phyloP scores from a whole-genome alignment of 169 alveolate genomes.

The Babesia ovata region DNA sequence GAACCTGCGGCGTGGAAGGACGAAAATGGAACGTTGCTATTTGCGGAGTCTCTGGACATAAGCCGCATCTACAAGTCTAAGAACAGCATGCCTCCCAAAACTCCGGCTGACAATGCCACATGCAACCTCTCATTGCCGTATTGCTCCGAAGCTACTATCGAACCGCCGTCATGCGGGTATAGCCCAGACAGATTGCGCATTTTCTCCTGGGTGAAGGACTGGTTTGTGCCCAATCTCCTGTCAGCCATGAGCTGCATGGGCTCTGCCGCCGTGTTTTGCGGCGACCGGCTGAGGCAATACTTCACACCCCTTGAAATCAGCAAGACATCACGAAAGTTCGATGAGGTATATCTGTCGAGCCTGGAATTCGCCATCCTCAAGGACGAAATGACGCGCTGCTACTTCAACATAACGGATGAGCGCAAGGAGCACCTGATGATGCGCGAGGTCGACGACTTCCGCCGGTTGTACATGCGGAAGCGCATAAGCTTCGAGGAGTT shows the following conservation, averaged over 20 bases:
- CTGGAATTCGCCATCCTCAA: constrained; percentile 38
- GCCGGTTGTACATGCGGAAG: constrained; percentile 17
- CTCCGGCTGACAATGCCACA: background rate
- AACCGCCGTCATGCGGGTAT: background rate
- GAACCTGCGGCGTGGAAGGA: background rate
- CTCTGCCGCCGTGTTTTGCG: background rate
- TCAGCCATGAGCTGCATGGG: constrained; percentile 1
- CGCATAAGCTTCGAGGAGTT: constrained; percentile 31
- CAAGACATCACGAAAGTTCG: background rate
- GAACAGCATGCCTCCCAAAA: background rate
- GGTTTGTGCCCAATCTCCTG: constrained; percentile 16
- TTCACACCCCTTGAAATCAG: constrained; percentile 16
- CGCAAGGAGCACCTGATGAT: constrained; percentile 46
- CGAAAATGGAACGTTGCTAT: background rate
- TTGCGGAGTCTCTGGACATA: constrained; percentile 5
- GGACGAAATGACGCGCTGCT: constrained; percentile 34
- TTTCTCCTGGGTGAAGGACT: constrained; percentile 1
- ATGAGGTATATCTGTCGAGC: constrained; percentile 27
- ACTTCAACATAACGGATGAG: constrained; percentile 26
- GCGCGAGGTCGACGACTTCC: constrained; percentile 41
- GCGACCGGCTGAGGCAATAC: constrained; percentile 20
- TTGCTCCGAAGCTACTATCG: background rate
- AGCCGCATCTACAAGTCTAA: background rate
- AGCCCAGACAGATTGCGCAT: background rate
- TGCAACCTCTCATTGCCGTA: background rate